These are phyloP conservation scores for Hypoxylon fuscum DNA, from an alignment of 495 filamentous ascomycete species.

Conservation along the genomic window DNA sequence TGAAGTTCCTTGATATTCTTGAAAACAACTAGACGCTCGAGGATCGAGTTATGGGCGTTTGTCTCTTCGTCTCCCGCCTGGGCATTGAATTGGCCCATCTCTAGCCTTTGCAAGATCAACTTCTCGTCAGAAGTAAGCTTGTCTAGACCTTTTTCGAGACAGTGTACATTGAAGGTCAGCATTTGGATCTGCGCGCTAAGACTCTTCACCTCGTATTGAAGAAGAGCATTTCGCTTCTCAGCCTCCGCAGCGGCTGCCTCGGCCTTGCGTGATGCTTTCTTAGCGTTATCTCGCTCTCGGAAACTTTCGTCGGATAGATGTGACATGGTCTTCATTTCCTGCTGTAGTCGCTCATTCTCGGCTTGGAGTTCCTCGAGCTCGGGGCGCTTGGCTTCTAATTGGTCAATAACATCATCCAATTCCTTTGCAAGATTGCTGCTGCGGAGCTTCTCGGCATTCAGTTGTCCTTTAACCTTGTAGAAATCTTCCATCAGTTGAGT, in stretches of 20 bases:
- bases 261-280: constrained; percentile 72
- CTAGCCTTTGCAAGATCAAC: constrained; percentile 73
- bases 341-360: constrained; percentile 72
- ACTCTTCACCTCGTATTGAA: constrained; percentile 89
- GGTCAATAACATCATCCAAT: constrained; percentile 79
- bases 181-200: constrained; percentile 89
- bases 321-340: constrained; percentile 83
- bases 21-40: constrained; percentile 81
- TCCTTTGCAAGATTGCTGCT: constrained; percentile 75
- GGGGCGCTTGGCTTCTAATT: constrained; percentile 73
- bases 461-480: constrained; percentile 61
- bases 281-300: constrained; percentile 65
- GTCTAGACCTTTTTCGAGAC: constrained; percentile 79
- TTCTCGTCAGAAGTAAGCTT: constrained; percentile 72
- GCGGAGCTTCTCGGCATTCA: constrained; percentile 71
- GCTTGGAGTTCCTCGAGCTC: constrained; percentile 73
- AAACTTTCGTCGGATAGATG: constrained; percentile 67
- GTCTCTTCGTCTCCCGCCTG: constrained; percentile 73
- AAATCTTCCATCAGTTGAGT: constrained; percentile 63
- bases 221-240: constrained; percentile 76
- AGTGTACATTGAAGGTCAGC: constrained; percentile 81
- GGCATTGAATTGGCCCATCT: constrained; percentile 69
- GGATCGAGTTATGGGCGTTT: constrained; percentile 87
- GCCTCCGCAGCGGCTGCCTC: constrained; percentile 76
- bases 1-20: constrained; percentile 85